Evolutionary conservation across 1,284 basidiomycete genomes (phyloP), one percentile per base, ranked within the genome.

Genomic region (Mycena citricolor): DNA sequence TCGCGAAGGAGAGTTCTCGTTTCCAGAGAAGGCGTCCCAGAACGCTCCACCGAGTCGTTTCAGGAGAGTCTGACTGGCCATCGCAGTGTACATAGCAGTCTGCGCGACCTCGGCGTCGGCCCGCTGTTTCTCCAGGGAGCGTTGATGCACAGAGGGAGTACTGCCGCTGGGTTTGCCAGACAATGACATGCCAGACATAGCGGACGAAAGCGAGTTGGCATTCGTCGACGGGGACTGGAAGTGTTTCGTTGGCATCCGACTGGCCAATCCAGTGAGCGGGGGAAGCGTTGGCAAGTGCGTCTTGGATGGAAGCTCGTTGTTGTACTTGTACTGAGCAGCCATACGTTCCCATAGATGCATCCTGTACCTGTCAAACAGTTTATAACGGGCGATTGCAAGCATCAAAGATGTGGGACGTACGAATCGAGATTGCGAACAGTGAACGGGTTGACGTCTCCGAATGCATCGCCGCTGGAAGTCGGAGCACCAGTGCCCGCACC

Each of bases 311-410:
- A n/a, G n/a, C n/a, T n/a, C n/a, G n/a, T n/a, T n/a, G 50, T 48
- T 52, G 46, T 41, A 22, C 17, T 34, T 61, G 37, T 71, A 70
- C 23, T 63, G 68, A 5, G 71, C 64, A 0, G 87, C 87, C 77
- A 93, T 86, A 64, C 84, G 80, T 26, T 81, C 79, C 90, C 90
- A 93, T 2, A 93, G 72, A 56, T 93, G 90, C 85, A 90, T 90
- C 25, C 90, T 78, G 57, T 84, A 79, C 10, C 76, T 79, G 47
- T 34, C 23, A 39, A 22, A 14, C 47, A 14, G 22, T 17, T 17
- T 42, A 19, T 39, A 46, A 47, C 42, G 36, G 7, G 39, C 20
- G n/a, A 39, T 29, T 13, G 34, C 42, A 32, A 42, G 22, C 45
- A 47, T n/a, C n/a, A 49, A 41, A 56, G 45, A 52, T 56, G 50